These are phyloP conservation scores for Colletotrichum chlorophyti DNA, from an alignment of 2,329 filamentous ascomycete species.

Conservation along the genomic window DNA sequence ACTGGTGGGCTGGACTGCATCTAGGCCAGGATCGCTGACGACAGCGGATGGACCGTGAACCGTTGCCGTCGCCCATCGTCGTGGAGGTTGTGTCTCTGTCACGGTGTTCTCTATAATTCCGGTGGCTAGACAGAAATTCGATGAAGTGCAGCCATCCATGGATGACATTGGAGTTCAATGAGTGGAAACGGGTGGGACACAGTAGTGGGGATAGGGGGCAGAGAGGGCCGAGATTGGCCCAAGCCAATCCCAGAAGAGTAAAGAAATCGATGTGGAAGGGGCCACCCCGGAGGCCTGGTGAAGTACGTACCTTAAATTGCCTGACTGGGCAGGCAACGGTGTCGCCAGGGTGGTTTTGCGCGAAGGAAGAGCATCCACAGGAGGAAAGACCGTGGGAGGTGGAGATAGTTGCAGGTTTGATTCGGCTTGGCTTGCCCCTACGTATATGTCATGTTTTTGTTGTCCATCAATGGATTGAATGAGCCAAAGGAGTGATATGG, in stretches of 20 bases:
- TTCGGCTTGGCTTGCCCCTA: too few relatives aligned
- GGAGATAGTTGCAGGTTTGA: too few relatives aligned
- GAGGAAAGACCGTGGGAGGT: too few relatives aligned
- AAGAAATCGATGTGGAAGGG: conserved; percentile 24
- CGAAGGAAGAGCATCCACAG: conserved; percentile 10
- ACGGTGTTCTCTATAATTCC: too few relatives aligned
- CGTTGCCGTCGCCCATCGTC: too few relatives aligned
- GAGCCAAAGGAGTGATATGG: too few relatives aligned
- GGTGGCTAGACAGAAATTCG: too few relatives aligned
- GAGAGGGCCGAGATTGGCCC: conserved; percentile 25
- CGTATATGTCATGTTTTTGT: too few relatives aligned
- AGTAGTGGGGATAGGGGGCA: conserved; percentile 19
- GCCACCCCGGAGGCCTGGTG: conserved; percentile 7
- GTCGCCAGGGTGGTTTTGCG: neutral
- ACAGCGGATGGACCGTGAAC: neutral
- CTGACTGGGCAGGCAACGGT: conserved; percentile 23
- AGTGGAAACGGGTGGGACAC: conserved; percentile 17
- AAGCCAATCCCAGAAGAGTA: conserved; percentile 23
- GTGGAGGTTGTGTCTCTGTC: too few relatives aligned
- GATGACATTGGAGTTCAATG: too few relatives aligned
- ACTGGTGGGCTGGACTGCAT: conserved; percentile 7
- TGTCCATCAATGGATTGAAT: too few relatives aligned
- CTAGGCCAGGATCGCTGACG: neutral
- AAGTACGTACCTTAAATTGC: conserved; percentile 5
- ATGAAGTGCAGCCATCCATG: too few relatives aligned